phyloP scores from a whole-genome alignment of 106 monocot genomes.

The Dactylorhiza incarnata region DNA sequence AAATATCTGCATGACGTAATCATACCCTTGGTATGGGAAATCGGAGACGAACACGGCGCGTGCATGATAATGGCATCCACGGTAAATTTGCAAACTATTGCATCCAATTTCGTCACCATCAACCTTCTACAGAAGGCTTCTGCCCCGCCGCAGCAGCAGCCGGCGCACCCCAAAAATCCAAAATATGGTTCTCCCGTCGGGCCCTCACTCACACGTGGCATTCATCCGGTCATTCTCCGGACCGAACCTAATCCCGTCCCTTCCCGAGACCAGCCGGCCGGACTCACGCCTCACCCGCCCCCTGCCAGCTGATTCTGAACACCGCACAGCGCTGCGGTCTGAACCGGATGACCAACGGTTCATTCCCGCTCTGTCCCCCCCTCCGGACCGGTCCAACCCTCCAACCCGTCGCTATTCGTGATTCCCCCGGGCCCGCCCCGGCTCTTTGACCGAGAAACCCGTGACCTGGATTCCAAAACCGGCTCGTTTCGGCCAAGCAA shows the following conservation, averaged over 20 bases:
- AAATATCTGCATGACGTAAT: too few species aligned
- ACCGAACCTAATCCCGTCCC: not conserved
- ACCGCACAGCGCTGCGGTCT: not conserved
- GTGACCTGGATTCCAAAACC: conserved; percentile 4
- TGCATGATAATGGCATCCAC: not conserved
- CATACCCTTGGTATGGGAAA: not conserved
- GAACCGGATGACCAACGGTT: conserved; percentile 1
- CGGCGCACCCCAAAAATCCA: not conserved
- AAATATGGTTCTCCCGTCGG: not conserved
- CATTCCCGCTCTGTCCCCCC: not conserved
- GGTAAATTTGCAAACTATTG: not conserved
- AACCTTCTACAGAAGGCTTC: not conserved
- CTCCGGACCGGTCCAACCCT: not conserved
- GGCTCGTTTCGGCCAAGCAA: not conserved
- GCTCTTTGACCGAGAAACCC: conserved; percentile 8
- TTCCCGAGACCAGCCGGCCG: conserved; percentile 1
- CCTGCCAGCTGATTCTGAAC: conserved; percentile 6
- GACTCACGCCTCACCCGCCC: not conserved
- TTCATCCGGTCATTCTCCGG: not conserved
- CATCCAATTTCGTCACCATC: not conserved
- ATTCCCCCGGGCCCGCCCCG: conserved; percentile 2
- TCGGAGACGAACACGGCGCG: not conserved
- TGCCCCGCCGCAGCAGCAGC: not conserved
- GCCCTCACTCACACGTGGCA: not conserved
- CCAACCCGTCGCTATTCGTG: not conserved